phyloP scores from a whole-genome alignment of 192 early-diverging fungal genomes.

The Coemansia sp. region DNA sequence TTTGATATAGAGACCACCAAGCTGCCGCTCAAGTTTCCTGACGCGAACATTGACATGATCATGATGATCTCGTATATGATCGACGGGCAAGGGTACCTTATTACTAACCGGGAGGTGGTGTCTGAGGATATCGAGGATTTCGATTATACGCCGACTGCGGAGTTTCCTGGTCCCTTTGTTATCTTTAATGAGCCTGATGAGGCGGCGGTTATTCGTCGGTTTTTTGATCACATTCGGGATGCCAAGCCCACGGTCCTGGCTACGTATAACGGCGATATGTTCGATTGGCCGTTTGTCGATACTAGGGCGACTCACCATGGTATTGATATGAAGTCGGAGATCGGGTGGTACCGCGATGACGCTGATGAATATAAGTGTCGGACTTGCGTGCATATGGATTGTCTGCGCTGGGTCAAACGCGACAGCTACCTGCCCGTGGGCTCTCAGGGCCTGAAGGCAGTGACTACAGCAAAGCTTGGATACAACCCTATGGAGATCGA shows the following conservation, averaged over 20 bases:
- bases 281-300: conserved; percentile 99
- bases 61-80: conserved; percentile 99
- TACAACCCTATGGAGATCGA: conserved; percentile 99
- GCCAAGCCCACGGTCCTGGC: conserved; percentile 85
- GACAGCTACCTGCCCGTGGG: conserved; percentile 97
- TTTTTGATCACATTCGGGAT: conserved; percentile 89
- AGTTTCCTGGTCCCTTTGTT: conserved; percentile 92
- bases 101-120: conserved; percentile 97
- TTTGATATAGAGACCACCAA: conserved; percentile 99
- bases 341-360: conserved; percentile 81
- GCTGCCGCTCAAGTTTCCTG: conserved; percentile 96
- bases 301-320: conserved; percentile 78
- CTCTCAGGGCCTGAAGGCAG: conserved; percentile 95
- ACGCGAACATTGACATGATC: conserved; percentile 83
- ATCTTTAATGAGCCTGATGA: conserved; percentile 97
- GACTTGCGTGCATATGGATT: conserved; percentile 93
- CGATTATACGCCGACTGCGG: conserved; percentile 95
- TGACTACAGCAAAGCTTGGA: conserved; percentile 93
- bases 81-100: conserved; percentile 95
- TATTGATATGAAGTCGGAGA: conserved; percentile 86
- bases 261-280: conserved; percentile 99
- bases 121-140: conserved; percentile 96
- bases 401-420: conserved; percentile 97
- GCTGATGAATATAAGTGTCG: conserved; percentile 87
- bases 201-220: conserved; percentile 73